Evolutionary conservation across 2,329 filamentous ascomycete genomes (phyloP).

Genomic region (Colletotrichum neosansevieriae): DNA sequence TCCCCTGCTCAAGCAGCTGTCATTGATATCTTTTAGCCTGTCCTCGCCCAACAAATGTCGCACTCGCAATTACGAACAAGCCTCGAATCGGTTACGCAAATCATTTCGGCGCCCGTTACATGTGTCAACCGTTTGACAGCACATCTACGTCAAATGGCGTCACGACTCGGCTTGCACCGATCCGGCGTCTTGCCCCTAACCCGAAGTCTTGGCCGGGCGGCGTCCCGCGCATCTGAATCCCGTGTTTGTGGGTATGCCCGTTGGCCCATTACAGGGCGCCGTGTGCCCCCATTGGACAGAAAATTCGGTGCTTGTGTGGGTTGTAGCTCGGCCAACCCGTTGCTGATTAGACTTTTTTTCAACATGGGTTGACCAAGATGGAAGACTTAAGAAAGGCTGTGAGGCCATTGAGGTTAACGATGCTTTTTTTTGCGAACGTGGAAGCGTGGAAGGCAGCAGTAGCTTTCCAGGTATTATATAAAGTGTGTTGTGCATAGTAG

Average conservation of each 20-base stretch:
- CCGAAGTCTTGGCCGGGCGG: neutral
- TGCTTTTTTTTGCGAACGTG: too few relatives aligned
- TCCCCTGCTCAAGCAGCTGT: too few relatives aligned
- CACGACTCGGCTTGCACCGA: slow-evolving; percentile 21
- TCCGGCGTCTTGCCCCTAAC: slow-evolving; percentile 3
- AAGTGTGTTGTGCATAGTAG: too few relatives aligned
- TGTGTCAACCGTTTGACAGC: neutral
- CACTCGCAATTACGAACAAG: neutral
- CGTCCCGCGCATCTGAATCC: neutral
- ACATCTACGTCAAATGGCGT: slow-evolving; percentile 12
- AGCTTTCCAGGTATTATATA: too few relatives aligned
- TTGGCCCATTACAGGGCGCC: neutral
- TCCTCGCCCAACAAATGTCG: too few relatives aligned
- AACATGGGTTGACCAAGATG: too few relatives aligned
- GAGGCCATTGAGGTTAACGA: too few relatives aligned
- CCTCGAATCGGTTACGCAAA: neutral
- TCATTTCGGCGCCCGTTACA: neutral
- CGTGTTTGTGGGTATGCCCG: neutral
- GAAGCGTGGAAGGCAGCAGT: too few relatives aligned
- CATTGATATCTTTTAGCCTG: too few relatives aligned
- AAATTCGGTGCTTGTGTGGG: neutral
- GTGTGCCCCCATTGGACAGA: neutral
- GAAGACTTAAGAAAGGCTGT: too few relatives aligned
- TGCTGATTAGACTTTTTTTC: neutral
- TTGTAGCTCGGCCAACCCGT: neutral